These are phyloP conservation scores for Monilinia polystroma DNA, from an alignment of 2,329 filamentous ascomycete genomes.

Conservation along the genomic window DNA sequence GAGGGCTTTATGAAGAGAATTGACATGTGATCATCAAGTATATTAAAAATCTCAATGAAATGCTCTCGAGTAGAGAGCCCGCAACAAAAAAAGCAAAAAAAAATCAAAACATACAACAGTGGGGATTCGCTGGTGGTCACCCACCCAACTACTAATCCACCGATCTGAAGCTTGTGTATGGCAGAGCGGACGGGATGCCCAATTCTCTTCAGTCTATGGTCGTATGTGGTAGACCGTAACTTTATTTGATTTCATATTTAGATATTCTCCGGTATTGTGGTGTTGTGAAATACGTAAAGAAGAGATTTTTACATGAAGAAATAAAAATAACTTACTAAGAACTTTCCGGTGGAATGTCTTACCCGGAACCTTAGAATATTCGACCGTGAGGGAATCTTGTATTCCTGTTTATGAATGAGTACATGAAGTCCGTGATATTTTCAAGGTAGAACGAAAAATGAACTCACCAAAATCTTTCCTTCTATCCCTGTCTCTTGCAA, in stretches of 20 bases:
- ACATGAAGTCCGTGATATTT: neutral
- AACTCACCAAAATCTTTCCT: conserved; percentile 51
- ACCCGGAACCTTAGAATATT: conserved; percentile 69
- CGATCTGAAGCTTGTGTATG: conserved; percentile 22
- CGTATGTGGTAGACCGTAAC: neutral
- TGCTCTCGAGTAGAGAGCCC: neutral
- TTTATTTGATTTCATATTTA: neutral
- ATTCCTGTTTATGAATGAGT: conserved; percentile 45
- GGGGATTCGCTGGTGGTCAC: conserved; percentile 22
- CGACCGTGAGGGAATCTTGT: conserved; percentile 75
- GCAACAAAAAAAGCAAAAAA: neutral
- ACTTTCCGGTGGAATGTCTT: conserved; percentile 78
- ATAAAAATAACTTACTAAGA: conserved; percentile 53
- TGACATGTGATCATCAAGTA: neutral
- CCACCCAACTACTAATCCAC: conserved; percentile 22
- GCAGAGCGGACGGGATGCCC: conserved; percentile 21
- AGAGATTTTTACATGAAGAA: neutral
- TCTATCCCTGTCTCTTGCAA: conserved; percentile 66
- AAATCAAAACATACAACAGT: conserved; percentile 10
- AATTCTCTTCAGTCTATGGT: conserved; percentile 23
- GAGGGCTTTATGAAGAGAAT: neutral
- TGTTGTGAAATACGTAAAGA: neutral
- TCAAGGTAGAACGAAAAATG: neutral
- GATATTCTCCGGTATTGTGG: neutral
- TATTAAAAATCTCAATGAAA: neutral